Base-by-base conservation (phyloP, 805 yeast genomes). In the Peterozyma toletana region DNA sequence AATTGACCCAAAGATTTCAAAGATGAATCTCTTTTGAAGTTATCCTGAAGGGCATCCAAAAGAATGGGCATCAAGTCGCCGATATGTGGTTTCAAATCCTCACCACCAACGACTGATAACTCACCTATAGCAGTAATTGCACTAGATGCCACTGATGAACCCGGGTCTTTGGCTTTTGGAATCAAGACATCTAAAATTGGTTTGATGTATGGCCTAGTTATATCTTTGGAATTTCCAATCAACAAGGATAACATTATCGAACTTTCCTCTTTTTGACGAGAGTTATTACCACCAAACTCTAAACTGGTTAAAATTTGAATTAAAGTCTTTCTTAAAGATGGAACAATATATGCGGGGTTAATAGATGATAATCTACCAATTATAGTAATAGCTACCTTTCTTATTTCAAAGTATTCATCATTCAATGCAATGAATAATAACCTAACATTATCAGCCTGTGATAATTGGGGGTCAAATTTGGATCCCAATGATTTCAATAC, bases 281-380 rank as follows among this genome's bases (percentile, higher is more conserved):
- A 53, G 31, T 88, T 75, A 38, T 80, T 76, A 10, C 83, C 80
- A 2, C 96, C 85, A 59, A 82, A 89, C 54, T 89, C 95, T 41
- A 93, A 66, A 47, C 86, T 86, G 0, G 96, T 88, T 38, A 95
- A 61, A 11, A 90, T 69, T 58, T 91, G 97, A 37, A 93, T 78
- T 48, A 95, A 64, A 0, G 91, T 79, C 58, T 88, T 91, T 52
- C 98, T 73, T 43, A 93, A 68, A 0, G 95, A 86, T 0, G 99
- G 99, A 34, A 91, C 89, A 49, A 93, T 86, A 60, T 88, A 91
- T 0, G 99, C 97, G 0, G 99, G 98, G 54, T 93, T 93, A 35
- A 88, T 83, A 2, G 78, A 64, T 0, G 96, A 83, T 14, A 93
- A 64, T 44, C 97, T 73, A 2, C 99, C 98, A 46, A 93, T 77